Conservation (phyloP, 1,284 basidiomycete genomes). For the Laetiporus sulphureus region DNA sequence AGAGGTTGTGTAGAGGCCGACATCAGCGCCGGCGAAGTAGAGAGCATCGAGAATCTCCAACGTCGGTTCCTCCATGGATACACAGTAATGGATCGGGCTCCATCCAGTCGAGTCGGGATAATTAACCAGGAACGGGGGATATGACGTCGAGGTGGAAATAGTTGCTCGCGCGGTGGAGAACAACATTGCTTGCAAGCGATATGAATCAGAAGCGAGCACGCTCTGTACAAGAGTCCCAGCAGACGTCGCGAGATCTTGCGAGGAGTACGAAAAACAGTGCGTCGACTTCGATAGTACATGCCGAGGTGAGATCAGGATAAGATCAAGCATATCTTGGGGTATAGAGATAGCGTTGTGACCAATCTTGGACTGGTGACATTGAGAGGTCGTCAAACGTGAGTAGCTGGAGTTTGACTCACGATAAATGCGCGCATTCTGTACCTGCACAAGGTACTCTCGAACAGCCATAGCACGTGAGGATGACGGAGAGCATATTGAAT, state of each 20-base stretch:
- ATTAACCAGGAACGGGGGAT: slow-evolving; percentile 35
- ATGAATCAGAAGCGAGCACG: slow-evolving; percentile 40
- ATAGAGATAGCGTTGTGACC: too few species aligned
- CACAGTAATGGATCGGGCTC: slow-evolving; percentile 66
- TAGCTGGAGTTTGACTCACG: too few species aligned
- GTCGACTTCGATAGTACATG: too few species aligned
- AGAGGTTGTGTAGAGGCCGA: slow-evolving; percentile 57
- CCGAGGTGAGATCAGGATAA: slow-evolving; percentile 2
- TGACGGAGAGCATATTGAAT: slow-evolving; percentile 60
- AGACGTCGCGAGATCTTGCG: too few species aligned
- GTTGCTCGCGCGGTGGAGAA: slow-evolving; percentile 35
- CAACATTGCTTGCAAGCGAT: slow-evolving; percentile 46
- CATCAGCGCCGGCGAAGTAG: slow-evolving; percentile 67
- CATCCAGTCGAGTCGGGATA: slow-evolving; percentile 57
- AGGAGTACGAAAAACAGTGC: too few species aligned
- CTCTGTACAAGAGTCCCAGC: slow-evolving; percentile 48
- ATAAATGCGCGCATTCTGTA: slow-evolving; percentile 50
- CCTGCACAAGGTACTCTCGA: slow-evolving; percentile 56
- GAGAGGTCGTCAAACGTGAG: too few species aligned
- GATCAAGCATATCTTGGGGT: too few species aligned
- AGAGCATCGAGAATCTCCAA: slow-evolving; percentile 57
- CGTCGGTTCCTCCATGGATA: slow-evolving; percentile 47
- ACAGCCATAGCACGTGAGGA: slow-evolving; percentile 57
- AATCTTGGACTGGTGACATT: too few species aligned
- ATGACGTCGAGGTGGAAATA: slow-evolving; percentile 7